Percentiles rank a stretch among this genome's conserved stretches.
Conservation (phyloP, 257 asterid genomes). For the Solanum appendiculatum region DNA sequence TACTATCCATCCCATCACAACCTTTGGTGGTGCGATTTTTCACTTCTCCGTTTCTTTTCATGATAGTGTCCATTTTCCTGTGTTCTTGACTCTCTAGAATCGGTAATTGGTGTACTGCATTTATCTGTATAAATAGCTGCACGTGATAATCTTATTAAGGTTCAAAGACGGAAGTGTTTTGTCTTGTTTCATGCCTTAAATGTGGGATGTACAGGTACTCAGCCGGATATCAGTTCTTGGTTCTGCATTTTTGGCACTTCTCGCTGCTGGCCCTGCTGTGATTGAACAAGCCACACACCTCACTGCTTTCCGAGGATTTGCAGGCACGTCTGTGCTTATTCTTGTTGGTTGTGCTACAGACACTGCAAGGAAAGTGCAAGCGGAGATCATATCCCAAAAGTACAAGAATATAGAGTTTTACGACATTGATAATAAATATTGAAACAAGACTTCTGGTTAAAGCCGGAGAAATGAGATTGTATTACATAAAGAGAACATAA, state of each 20-base stretch:
- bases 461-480: not conserved
- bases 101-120: not conserved
- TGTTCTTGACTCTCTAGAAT: not conserved
- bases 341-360: constrained; percentile 98
- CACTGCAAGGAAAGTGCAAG: constrained; percentile 92
- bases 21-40: not conserved
- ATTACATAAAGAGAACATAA: not conserved
- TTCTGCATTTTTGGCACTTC: constrained; percentile 70
- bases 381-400: constrained; percentile 88
- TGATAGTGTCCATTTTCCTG: not conserved
- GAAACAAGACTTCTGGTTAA: not conserved
- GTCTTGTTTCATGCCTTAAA: not conserved
- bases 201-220: constrained; percentile 40
- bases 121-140: not conserved
- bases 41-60: not conserved
- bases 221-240: constrained; percentile 95
- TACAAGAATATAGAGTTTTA: constrained; percentile 84
- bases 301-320: constrained; percentile 92
- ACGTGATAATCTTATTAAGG: not conserved
- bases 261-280: constrained; percentile 95
- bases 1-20: not conserved
- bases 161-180: not conserved
- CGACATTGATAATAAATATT: constrained; percentile 39
- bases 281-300: constrained; percentile 89
- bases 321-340: constrained; percentile 91